Evolutionary conservation across 495 filamentous ascomycete genomes (phyloP), one percentile per base, ranked within the genome.

Genomic region (Geoglossum glabrum): DNA sequence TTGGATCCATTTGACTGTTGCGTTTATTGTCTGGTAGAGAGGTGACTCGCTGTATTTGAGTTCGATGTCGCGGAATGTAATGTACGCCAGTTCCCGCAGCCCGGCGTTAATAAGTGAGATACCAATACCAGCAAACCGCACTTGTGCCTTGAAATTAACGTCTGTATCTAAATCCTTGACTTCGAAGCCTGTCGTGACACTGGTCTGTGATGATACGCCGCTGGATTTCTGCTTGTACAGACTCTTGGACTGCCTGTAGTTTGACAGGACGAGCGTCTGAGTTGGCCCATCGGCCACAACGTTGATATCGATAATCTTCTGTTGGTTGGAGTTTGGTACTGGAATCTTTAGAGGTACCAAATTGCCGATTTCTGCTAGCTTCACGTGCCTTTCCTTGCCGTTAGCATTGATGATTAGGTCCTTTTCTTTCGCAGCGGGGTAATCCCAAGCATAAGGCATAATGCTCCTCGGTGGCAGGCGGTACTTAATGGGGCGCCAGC

Each of bases 371-470:
- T 98, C 92, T 26, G 90, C 86, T 56, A 98, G 80, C 66, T 87
- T 93, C 63, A 98, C 84, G 65, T 92, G 86, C 47, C 90, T 77
- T 62, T 90, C 85, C 67, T 84, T 90, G 54, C 80, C 81, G 63
- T 84, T 80, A 25, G 84, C 83, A 43, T 71, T 82, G 65, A 98
- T 76, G 46, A 95, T 79, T 34, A 97, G 77, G 66, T 95, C 90
- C 67, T 92, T 95, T 69, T 84, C 84, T 70, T 94, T 95, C n/a
- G 88, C 87, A 5, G 92, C 89, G 1, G 92, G 92, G 71, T 92
- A 97, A 66, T 98, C 93, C 92, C 92, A 98, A 30, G 92, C 90
- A 66, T 98, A 98, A 4, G 93, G 90, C 92, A 98, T 98, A 69
- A 97, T 95, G 68, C 90, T 96, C 33, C 93, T 78, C 7, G 89